These are phyloP conservation scores for Byssochlamys sp. DNA, from an alignment of 2,329 filamentous ascomycete species.

Conservation along the genomic window DNA sequence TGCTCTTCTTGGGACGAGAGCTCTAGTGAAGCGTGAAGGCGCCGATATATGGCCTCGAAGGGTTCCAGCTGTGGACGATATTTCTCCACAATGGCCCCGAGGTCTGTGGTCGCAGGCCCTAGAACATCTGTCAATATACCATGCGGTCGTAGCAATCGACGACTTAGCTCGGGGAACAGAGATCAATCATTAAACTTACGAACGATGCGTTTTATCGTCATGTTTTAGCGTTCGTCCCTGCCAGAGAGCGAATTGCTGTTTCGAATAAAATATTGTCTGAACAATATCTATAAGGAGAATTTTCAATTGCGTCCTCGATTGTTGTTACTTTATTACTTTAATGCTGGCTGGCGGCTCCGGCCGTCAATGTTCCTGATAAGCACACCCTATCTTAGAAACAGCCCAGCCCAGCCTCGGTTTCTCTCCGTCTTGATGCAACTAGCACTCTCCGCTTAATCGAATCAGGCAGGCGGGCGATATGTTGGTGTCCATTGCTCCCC, in stretches of 20 bases:
- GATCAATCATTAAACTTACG: not conserved
- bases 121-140: not conserved
- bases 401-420: not conserved
- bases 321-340: not conserved
- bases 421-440: not conserved
- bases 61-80: constrained; percentile 33
- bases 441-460: not conserved
- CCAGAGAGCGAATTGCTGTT: no score
- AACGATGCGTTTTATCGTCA: not conserved
- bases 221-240: not conserved
- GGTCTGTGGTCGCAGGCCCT: not conserved
- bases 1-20: constrained; percentile 47
- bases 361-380: not conserved
- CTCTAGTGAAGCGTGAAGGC: constrained; percentile 48
- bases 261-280: not conserved
- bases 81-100: constrained; percentile 16
- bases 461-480: not conserved
- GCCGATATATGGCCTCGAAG: constrained; percentile 47
- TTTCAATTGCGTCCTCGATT: not conserved
- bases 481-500: not conserved
- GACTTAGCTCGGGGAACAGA: not conserved
- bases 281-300: not conserved
- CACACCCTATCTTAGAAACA: not conserved
- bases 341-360: not conserved
- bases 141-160: not conserved